Evolutionary conservation across 495 filamentous ascomycete species (phyloP).

Genomic region (Aspergillus asperescens): DNA sequence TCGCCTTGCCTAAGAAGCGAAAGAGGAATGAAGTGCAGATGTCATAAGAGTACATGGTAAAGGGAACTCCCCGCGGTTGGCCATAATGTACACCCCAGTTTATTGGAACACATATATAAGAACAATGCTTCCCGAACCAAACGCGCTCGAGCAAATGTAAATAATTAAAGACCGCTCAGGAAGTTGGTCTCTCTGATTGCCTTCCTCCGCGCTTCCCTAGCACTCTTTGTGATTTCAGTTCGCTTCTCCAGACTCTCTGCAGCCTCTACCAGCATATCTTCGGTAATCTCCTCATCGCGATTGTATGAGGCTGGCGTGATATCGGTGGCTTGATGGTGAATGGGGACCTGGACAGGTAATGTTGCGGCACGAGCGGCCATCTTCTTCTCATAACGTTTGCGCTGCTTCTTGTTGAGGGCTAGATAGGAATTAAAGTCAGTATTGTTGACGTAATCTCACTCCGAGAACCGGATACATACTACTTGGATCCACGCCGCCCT

Average conservation of each 20-base stretch:
- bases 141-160: slow-evolving; percentile 12
- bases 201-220: slow-evolving; percentile 64
- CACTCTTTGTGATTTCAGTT: slow-evolving; percentile 49
- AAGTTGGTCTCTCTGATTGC: slow-evolving; percentile 92
- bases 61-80: slow-evolving; percentile 3
- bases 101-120: slow-evolving; percentile 9
- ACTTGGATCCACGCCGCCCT: slow-evolving; percentile 40
- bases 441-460: background rate
- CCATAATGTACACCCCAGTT: slow-evolving; percentile 16
- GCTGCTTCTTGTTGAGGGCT: slow-evolving; percentile 55
- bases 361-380: slow-evolving; percentile 60
- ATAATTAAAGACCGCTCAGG: slow-evolving; percentile 65
- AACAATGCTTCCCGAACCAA: slow-evolving; percentile 8
- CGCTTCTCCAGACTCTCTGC: slow-evolving; percentile 38
- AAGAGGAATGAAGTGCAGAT: slow-evolving; percentile 15
- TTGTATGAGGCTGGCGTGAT: slow-evolving; percentile 55
- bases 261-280: slow-evolving; percentile 28
- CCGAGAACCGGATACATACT: slow-evolving; percentile 51
- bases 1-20: slow-evolving; percentile 12
- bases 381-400: slow-evolving; percentile 57
- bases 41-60: slow-evolving; percentile 21
- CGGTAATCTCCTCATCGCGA: slow-evolving; percentile 21
- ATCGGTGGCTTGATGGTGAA: slow-evolving; percentile 81
- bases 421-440: slow-evolving; percentile 8
- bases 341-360: slow-evolving; percentile 67